Evolutionary conservation across 768 basidiomycete species (phyloP), one percentile per base, ranked within the genome.

Genomic region (Phaffia tasmanica): DNA sequence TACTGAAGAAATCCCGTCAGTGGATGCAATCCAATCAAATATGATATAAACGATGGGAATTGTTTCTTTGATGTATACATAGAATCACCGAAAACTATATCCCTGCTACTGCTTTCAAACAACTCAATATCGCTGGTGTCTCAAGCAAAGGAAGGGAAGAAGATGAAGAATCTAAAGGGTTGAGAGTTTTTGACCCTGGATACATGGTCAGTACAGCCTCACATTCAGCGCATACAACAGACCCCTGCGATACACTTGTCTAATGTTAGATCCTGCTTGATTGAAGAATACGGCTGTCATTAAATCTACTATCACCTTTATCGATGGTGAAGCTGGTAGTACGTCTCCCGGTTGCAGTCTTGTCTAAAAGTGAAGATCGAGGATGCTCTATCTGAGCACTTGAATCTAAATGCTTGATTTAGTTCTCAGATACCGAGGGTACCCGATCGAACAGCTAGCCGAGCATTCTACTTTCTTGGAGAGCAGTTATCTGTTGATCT

Each of bases 381-480:
- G 16, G 32, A 47, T 7, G 23, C 30, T 14, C n/a, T 15, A 5
- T n/a, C 9, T 42, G 29, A 29, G 29, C 32, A 27, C 42, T 56
- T 42, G 32, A 23, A 16, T 21, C 9, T 18, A 19, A 23, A 18
- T 0, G 27, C 18, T 29, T 1, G 47, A 27, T n/a, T 6, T 54
- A 59, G 60, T 64, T 57, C 61, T 63, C 0, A 16, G 62, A 9
- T 59, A 50, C 72, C 87, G 89, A 77, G 91, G 91, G 25, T 92
- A 91, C 74, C 90, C 91, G 19, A 93, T 94, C 70, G 91, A 94
- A 73, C 87, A 92, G 73, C 84, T 94, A 42, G 89, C 90, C 0
- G 78, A 83, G 32, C 81, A 84, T 64, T 89, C 87, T 0, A 83
- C 81, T 1, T 89, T 89, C 78, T 81, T 91, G 56, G 90, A 94